Conservation (phyloP, 202 grass and related monocot species). For the Saccharum hybrid region DNA sequence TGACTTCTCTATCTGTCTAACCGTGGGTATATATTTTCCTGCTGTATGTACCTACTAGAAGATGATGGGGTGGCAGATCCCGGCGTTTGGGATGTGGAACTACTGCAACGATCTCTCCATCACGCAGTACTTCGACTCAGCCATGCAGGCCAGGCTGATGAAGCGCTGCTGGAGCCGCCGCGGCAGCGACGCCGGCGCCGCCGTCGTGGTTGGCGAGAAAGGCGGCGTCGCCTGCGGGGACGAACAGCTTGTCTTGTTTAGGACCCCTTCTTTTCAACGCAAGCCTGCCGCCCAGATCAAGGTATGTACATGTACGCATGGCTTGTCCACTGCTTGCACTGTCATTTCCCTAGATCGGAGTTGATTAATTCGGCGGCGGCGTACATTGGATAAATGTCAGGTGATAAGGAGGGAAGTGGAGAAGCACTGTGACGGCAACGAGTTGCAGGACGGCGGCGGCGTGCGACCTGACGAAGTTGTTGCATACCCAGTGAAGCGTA, state of each 20-base stretch:
- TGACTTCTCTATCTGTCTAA: not conserved
- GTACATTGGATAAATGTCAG: conserved; percentile 9
- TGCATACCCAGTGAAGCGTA: conserved; percentile 20
- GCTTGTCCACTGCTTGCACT: not conserved
- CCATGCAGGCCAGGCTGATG: conserved; percentile 62
- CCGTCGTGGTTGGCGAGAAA: not conserved
- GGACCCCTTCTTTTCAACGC: conserved; percentile 32
- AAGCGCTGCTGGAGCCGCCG: conserved; percentile 45
- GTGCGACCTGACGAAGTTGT: not conserved
- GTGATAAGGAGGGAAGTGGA: conserved; percentile 49
- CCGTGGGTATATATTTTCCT: too few relatives aligned
- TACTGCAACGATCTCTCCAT: conserved; percentile 68
- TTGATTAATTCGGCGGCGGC: not conserved
- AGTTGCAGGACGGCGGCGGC: conserved; percentile 14
- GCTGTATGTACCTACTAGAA: conserved; percentile 20
- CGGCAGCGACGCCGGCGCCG: not conserved
- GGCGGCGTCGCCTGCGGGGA: not conserved
- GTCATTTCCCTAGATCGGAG: not conserved
- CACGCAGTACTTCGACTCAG: conserved; percentile 77
- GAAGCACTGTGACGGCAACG: conserved; percentile 31
- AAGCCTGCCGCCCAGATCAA: conserved; percentile 51
- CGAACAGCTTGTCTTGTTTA: conserved; percentile 35
- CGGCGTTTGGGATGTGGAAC: conserved; percentile 74
- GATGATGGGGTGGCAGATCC: conserved; percentile 59
- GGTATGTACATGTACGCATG: not conserved